These are phyloP conservation scores for Aspergillus sojae DNA, from an alignment of 2,329 filamentous ascomycete genomes.

Conservation along the genomic window DNA sequence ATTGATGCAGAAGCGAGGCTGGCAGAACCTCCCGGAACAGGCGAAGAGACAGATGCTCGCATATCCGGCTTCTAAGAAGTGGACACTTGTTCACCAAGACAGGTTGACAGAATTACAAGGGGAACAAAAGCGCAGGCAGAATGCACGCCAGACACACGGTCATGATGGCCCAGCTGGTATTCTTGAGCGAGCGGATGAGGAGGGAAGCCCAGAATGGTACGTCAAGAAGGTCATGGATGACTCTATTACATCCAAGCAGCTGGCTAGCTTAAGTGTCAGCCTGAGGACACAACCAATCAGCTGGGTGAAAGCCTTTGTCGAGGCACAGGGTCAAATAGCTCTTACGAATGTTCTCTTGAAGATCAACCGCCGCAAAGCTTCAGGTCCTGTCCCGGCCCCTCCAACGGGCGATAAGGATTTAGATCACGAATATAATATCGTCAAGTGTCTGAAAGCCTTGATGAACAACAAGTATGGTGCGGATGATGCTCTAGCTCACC, in stretches of 20 bases:
- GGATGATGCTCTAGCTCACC: constrained; percentile 88
- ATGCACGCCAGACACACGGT: constrained; percentile 70
- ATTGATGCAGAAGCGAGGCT: constrained; percentile 95
- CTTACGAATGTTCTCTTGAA: constrained; percentile 91
- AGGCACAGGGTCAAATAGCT: constrained; percentile 95
- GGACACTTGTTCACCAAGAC: constrained; percentile 95
- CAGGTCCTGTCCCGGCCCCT: constrained; percentile 67
- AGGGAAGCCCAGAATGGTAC: constrained; percentile 97
- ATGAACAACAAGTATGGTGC: constrained; percentile 99
- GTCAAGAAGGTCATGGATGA: constrained; percentile 97
- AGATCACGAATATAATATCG: constrained; percentile 92
- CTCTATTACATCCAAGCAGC: constrained; percentile 84
- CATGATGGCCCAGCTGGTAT: constrained; percentile 66
- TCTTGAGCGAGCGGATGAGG: constrained; percentile 81
- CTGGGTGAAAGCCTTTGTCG: constrained; percentile 95
- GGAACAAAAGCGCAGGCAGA: constrained; percentile 83
- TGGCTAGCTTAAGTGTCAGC: constrained; percentile 92
- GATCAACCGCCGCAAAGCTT: constrained; percentile 83
- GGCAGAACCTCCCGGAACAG: constrained; percentile 95
- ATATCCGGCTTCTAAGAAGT: constrained; percentile 93
- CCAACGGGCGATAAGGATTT: constrained; percentile 74
- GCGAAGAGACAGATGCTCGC: constrained; percentile 94
- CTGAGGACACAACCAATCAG: constrained; percentile 93
- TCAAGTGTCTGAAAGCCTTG: constrained; percentile 94
- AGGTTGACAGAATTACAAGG: constrained; percentile 90